phyloP scores from a whole-genome alignment of 108 stramenopile species.

The Skeletonema costatum region DNA sequence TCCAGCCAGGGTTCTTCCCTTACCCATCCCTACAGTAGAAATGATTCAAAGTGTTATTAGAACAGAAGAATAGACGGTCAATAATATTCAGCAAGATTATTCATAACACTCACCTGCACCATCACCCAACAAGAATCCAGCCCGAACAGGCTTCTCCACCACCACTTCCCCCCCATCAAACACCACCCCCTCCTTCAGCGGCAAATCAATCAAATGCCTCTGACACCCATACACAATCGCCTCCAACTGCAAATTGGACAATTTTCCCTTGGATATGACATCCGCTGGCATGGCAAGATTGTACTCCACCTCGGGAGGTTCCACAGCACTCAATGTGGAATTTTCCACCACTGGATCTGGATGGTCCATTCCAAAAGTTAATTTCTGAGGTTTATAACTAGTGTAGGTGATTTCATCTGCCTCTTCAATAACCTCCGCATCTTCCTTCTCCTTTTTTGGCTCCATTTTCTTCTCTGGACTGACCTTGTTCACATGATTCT shows the following conservation, averaged over 20 bases:
- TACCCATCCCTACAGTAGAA: too few species aligned
- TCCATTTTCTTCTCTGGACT: background rate
- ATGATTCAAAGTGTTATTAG: too few species aligned
- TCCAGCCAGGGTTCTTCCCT: slow-evolving; percentile 50
- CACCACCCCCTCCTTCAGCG: background rate
- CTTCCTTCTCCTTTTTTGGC: slow-evolving; percentile 11
- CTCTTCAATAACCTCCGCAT: slow-evolving; percentile 4
- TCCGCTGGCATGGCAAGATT: slow-evolving; percentile 36
- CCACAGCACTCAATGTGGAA: slow-evolving; percentile 30
- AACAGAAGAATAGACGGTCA: too few species aligned
- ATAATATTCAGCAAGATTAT: too few species aligned
- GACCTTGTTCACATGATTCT: background rate
- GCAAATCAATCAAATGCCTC: slow-evolving; percentile 26
- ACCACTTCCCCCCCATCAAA: background rate
- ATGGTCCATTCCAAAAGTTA: slow-evolving; percentile 23
- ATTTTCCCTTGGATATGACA: slow-evolving; percentile 17
- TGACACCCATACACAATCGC: slow-evolving; percentile 44
- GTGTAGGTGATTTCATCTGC: slow-evolving; percentile 41
- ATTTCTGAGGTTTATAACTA: slow-evolving; percentile 19
- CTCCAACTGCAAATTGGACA: slow-evolving; percentile 46
- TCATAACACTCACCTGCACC: slow-evolving; percentile 49
- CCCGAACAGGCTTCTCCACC: slow-evolving; percentile 7
- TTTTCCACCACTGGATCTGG: slow-evolving; percentile 42
- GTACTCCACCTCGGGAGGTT: slow-evolving; percentile 40
- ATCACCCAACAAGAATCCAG: slow-evolving; percentile 66